Percentiles rank a stretch among this genome's conserved stretches.
These are phyloP conservation scores for Vararia minispora DNA, from an alignment of 768 basidiomycete species.

Conservation along the genomic window DNA sequence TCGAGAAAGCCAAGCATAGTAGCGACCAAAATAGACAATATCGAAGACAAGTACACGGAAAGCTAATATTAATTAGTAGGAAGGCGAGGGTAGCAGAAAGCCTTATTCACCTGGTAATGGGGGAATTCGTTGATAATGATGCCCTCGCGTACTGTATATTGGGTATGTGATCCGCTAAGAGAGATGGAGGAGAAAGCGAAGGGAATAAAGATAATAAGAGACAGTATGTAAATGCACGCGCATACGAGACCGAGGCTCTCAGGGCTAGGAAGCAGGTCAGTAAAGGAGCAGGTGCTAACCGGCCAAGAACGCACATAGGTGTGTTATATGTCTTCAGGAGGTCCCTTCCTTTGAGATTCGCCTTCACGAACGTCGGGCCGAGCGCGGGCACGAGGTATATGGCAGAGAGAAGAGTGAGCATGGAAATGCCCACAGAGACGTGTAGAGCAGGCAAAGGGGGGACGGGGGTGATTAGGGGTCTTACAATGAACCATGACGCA, in stretches of 20 bases:
- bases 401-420: slow-evolving; percentile 71
- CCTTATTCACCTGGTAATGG: slow-evolving; percentile 59
- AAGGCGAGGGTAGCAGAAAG: background rate
- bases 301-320: slow-evolving; percentile 43
- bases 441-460: slow-evolving; percentile 67
- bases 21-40: slow-evolving; percentile 87
- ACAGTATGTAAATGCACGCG: slow-evolving; percentile 78
- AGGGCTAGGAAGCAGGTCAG: slow-evolving; percentile 41
- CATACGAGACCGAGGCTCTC: slow-evolving; percentile 91
- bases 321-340: slow-evolving; percentile 71
- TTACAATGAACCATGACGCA: slow-evolving; percentile 60
- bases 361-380: slow-evolving; percentile 67
- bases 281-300: background rate
- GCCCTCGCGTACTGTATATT: slow-evolving; percentile 38
- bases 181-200: slow-evolving; percentile 83
- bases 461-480: slow-evolving; percentile 59
- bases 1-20: slow-evolving; percentile 94
- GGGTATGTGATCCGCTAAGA: slow-evolving; percentile 31
- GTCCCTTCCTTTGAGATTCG: slow-evolving; percentile 79
- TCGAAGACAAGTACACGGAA: slow-evolving; percentile 83
- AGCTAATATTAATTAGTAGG: slow-evolving; percentile 34
- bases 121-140: slow-evolving; percentile 61
- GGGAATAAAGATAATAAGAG: slow-evolving; percentile 87
- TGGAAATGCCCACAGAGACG: slow-evolving; percentile 71
- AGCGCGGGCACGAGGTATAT: slow-evolving; percentile 76